A percentile compares a stretch with the other conserved stretches of the same genome.
These are phyloP conservation scores for Aureobasidium sp. DNA, from an alignment of 2,329 filamentous ascomycete genomes.

Conservation along the genomic window DNA sequence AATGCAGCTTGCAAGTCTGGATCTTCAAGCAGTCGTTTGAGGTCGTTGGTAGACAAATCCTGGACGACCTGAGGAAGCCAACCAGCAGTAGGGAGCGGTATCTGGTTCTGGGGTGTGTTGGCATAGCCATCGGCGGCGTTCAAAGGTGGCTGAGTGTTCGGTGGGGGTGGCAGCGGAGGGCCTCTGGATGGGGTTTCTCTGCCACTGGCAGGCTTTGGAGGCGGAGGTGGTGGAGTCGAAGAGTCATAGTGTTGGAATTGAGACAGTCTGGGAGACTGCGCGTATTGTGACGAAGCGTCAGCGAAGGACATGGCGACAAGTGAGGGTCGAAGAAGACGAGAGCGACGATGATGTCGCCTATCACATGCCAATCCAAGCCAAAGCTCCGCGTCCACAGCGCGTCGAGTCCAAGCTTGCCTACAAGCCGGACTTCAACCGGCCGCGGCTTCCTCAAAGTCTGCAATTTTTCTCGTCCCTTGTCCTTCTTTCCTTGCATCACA, in stretches of 20 bases:
- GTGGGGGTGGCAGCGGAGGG: slow-evolving; percentile 40
- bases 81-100: slow-evolving; percentile 45
- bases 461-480: neutral
- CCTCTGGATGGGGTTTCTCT: slow-evolving; percentile 36
- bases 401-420: neutral
- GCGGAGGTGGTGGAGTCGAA: slow-evolving; percentile 43
- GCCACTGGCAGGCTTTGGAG: slow-evolving; percentile 38
- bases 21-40: slow-evolving; percentile 60
- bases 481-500: slow-evolving; percentile 6
- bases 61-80: slow-evolving; percentile 74
- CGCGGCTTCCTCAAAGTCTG: slow-evolving; percentile 14
- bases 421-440: slow-evolving; percentile 1
- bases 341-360: neutral
- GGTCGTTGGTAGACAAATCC: slow-evolving; percentile 69
- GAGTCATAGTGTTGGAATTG: slow-evolving; percentile 35
- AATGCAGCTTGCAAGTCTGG: slow-evolving; percentile 67
- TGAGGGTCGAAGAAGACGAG: neutral
- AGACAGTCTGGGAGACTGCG: slow-evolving; percentile 31
- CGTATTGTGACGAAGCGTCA: slow-evolving; percentile 21
- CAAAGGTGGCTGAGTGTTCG: slow-evolving; percentile 28
- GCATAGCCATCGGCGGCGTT: neutral
- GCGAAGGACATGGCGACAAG: slow-evolving; percentile 1
- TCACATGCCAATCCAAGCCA: slow-evolving; percentile 8
- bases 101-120: slow-evolving; percentile 17
- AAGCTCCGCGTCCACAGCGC: neutral